Evolutionary conservation across 2,329 filamentous ascomycete genomes (phyloP), one percentile per base, ranked within the genome.

Genomic region (Pseudogymnoascus verrucosus): DNA sequence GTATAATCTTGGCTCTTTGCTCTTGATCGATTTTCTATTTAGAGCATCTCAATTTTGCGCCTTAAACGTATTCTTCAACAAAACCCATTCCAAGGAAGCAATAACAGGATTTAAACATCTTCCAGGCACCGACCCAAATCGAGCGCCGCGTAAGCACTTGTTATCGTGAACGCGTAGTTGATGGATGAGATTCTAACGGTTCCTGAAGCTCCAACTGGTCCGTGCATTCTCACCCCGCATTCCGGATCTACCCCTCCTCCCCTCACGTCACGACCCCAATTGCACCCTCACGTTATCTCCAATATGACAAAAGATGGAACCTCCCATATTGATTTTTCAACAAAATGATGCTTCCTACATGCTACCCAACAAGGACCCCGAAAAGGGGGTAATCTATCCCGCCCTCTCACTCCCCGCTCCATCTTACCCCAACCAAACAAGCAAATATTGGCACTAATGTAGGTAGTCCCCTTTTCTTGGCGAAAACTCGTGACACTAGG

Each of bases 401-500:
- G 2, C 47, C 47, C 5, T 19, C 26, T 12, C 34, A 57, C 26
- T 5, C 26, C 10, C 26, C 14, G 44, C 23, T 19, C n/a, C 4
- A 54, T 31, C 5, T 54, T 31, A 31, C n/a, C 47, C 47, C 14
- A 21, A 12, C 34, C 19, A 31, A 23, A 31, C 21, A 31, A 54
- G 26, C 47, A 54, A 31, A 54, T 8, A 54, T 28, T 19, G n/a
- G 26, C 47, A 57, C 47, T 57, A 57, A 57, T 16, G 26, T 31
- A 31, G 23, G 26, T 31, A 31, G 26, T 57, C 47, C 47, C 47
- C 47, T 19, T 57, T 57, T 57, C 47, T 57, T 57, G 47, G 47
- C 47, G 47, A 57, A 57, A 57, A 57, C 26, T 57, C 47, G 28
- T 34, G 47, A 57, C 47, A 57, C 47, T 34, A 57, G 28, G 47